phyloP scores from a whole-genome alignment of 2,329 filamentous ascomycete genomes.

The Colletotrichum salicis region DNA sequence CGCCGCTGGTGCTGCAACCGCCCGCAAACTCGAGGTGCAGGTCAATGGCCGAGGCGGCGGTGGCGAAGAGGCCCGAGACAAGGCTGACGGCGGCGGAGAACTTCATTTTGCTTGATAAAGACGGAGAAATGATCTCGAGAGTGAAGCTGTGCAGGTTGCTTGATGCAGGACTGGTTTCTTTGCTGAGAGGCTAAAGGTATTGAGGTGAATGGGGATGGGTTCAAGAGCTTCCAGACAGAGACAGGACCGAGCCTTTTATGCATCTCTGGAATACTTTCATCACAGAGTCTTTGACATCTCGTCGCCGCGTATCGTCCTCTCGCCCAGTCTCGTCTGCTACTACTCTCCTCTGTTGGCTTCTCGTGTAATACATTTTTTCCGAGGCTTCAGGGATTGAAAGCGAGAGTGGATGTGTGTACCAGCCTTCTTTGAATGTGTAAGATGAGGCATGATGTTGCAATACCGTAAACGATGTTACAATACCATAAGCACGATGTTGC shows the following conservation, averaged over 20 bases:
- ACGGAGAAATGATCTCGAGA: conserved; percentile 3
- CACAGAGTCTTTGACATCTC: background rate
- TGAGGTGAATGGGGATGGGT: conserved; percentile 1
- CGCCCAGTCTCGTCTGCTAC: conserved; percentile 4
- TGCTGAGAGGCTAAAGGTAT: background rate
- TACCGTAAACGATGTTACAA: conserved; percentile 2
- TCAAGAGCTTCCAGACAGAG: conserved; percentile 12
- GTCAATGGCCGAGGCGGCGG: conserved; percentile 25
- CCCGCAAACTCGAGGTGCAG: conserved; percentile 28
- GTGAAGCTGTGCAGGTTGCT: background rate
- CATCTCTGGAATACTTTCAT: conserved; percentile 3
- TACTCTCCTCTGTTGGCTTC: conserved; percentile 2
- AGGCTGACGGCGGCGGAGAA: conserved; percentile 14
- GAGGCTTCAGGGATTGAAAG: conserved; percentile 13
- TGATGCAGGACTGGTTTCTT: conserved; percentile 3
- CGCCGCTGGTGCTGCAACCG: conserved; percentile 26
- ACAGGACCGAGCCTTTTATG: conserved; percentile 20
- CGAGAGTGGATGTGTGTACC: conserved; percentile 4
- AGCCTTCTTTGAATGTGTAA: background rate
- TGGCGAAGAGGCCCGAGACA: conserved; percentile 23
- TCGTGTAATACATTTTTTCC: conserved; percentile 8
- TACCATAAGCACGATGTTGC: background rate
- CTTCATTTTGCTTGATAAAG: conserved; percentile 24
- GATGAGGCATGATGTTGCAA: conserved; percentile 7
- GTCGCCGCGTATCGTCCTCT: background rate